phyloP scores from a whole-genome alignment of 768 basidiomycete species.

The Pholiota conissans region DNA sequence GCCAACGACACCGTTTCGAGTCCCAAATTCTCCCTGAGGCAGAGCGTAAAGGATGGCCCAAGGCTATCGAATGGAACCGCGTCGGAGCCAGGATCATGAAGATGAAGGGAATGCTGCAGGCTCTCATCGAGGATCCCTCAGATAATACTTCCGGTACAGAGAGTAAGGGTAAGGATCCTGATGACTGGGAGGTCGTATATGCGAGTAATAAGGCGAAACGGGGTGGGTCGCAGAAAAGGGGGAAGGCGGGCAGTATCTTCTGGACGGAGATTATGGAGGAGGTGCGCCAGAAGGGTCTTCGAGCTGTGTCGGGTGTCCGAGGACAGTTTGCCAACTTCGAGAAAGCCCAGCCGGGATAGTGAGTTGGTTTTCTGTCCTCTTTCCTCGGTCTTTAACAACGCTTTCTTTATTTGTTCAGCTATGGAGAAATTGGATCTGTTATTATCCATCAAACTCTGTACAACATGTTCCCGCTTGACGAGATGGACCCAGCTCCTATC shows the following conservation, averaged over 20 bases:
- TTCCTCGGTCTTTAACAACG: neutral
- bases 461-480: constrained; percentile 67
- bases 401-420: constrained; percentile 55
- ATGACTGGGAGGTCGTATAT: constrained; percentile 22
- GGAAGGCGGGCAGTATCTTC: constrained; percentile 40
- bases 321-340: constrained; percentile 81
- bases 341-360: constrained; percentile 90
- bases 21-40: constrained; percentile 72
- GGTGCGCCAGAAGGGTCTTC: constrained; percentile 63
- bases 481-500: constrained; percentile 52
- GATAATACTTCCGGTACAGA: constrained; percentile 21
- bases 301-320: constrained; percentile 63
- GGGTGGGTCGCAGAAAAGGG: constrained; percentile 5
- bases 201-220: constrained; percentile 2
- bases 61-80: constrained; percentile 60
- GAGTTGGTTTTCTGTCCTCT: constrained; percentile 31
- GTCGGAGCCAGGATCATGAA: constrained; percentile 53
- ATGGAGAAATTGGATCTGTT: constrained; percentile 82
- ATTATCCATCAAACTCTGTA: constrained; percentile 79
- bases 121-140: constrained; percentile 50
- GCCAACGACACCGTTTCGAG: constrained; percentile 81
- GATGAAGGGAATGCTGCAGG: constrained; percentile 47
- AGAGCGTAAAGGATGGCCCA: constrained; percentile 73
- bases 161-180: neutral
- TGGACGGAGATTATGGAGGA: constrained; percentile 69